These are phyloP conservation scores for Coriaria nepalensis DNA, from an alignment of 306 rosid species.

Conservation along the genomic window DNA sequence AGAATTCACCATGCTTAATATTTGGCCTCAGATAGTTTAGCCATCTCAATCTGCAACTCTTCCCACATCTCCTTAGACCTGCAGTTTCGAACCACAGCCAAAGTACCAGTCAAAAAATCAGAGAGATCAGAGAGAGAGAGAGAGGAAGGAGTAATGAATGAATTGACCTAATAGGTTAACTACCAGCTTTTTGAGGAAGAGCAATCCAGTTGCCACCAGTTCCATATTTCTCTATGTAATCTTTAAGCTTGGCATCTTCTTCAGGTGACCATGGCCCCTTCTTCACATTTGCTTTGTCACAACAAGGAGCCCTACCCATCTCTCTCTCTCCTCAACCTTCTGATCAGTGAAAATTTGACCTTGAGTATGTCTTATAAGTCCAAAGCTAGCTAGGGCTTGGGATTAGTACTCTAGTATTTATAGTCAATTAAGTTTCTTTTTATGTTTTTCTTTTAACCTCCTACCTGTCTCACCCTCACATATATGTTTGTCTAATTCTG, in stretches of 20 bases:
- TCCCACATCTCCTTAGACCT: constrained; percentile 90
- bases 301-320: constrained; percentile 98
- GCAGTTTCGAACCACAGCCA: constrained; percentile 11
- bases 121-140: neutral
- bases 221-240: constrained; percentile 59
- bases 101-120: neutral
- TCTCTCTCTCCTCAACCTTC: constrained; percentile 8
- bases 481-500: too few relatives aligned
- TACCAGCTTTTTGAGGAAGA: constrained; percentile 93
- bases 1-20: constrained; percentile 85
- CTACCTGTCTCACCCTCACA: too few relatives aligned
- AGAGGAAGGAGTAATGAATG: neutral
- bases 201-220: constrained; percentile 97
- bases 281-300: constrained; percentile 95
- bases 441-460: neutral
- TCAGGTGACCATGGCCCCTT: constrained; percentile 97
- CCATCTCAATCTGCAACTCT: constrained; percentile 95
- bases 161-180: neutral
- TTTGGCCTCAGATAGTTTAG: constrained; percentile 89
- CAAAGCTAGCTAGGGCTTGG: too few relatives aligned
- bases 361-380: too few relatives aligned
- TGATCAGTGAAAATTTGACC: neutral
- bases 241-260: constrained; percentile 79
- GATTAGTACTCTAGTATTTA: too few relatives aligned
- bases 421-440: neutral